Evolutionary conservation across 106 monocot species (phyloP).

Genomic region (Acanthochlamys bracteata): DNA sequence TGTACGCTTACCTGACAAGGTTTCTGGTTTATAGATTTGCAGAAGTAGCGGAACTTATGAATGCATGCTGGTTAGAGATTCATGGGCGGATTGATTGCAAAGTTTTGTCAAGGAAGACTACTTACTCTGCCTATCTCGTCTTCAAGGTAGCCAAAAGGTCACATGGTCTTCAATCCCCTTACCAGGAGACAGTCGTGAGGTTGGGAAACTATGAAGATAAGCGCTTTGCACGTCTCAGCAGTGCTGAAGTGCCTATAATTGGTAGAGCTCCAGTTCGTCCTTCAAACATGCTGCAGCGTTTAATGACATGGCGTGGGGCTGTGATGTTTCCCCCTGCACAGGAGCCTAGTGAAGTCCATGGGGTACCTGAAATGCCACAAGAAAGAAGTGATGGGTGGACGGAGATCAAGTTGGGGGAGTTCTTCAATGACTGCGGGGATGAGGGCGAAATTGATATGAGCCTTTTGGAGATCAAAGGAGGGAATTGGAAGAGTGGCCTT

Average conservation of each 20-base stretch:
- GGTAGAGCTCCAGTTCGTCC: neutral
- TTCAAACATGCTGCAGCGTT: neutral
- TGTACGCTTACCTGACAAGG: no score
- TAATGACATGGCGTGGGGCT: neutral
- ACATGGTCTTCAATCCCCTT: slow-evolving; percentile 16
- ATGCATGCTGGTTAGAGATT: slow-evolving; percentile 76
- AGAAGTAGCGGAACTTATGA: slow-evolving; percentile 54
- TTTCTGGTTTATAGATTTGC: slow-evolving; percentile 34
- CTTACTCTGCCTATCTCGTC: slow-evolving; percentile 51
- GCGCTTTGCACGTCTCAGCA: neutral
- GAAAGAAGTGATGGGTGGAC: slow-evolving; percentile 22
- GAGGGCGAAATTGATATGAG: slow-evolving; percentile 26
- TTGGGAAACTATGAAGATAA: slow-evolving; percentile 7
- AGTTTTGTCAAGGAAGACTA: slow-evolving; percentile 40
- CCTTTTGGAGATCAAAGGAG: slow-evolving; percentile 17
- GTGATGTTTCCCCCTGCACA: neutral
- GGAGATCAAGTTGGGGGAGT: slow-evolving; percentile 42
- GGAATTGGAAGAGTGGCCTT: slow-evolving; percentile 32
- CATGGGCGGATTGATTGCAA: slow-evolving; percentile 23
- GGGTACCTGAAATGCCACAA: neutral
- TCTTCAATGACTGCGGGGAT: slow-evolving; percentile 18
- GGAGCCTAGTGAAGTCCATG: neutral
- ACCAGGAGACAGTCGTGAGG: slow-evolving; percentile 25
- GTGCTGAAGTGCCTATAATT: neutral
- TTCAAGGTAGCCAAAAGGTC: slow-evolving; percentile 21